Base-by-base conservation (phyloP, 345 rosid genomes). In the Gossypium bickii region DNA sequence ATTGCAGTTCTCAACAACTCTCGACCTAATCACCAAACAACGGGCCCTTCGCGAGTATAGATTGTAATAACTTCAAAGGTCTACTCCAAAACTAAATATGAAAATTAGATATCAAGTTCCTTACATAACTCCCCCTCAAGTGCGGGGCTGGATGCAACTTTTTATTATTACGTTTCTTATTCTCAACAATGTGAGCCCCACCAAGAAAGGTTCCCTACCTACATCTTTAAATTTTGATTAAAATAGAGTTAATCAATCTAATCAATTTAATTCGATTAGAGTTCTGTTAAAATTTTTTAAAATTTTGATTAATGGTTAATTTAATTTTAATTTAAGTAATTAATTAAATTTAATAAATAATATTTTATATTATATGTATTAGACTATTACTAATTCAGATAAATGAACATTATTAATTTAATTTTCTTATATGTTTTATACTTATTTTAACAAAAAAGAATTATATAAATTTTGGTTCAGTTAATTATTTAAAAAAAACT, bases 241-340 rank as follows among this genome's bases (percentile, higher is more conserved):
- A 20, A 20, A 24, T 24, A 24, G 2, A 24, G 1, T 24, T 24
- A 24, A 20, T 20, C 0, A 20, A 20, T 20, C 20, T 20, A 20
- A 20, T 20, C 20, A 20, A 20, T 20, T 20, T 20, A 20, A 20
- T 20, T 20, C 20, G 20, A 20, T 20, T 20, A 20, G 20, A 20
- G 20, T 0, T 20, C 20, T 0, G 20, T 20, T 20, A 20, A 20
- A 0, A 0, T 20, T 27, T 27, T 27, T 27, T 27, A 27, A 2
- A 27, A 27, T 27, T 27, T 27, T 0, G 3, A 27, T 27, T 27
- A 27, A 27, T 3, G 3, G 29, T 27, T 27, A 27, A 27, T 27
- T 27, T 0, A 0, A 27, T 27, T 27, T 0, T 0, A 27, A 27
- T 2, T 2, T 27, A 0, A 0, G 3, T 27, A 27, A 27, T 27